phyloP scores from a whole-genome alignment of 2,329 filamentous ascomycete species.

The Zymoseptoria tritici region DNA sequence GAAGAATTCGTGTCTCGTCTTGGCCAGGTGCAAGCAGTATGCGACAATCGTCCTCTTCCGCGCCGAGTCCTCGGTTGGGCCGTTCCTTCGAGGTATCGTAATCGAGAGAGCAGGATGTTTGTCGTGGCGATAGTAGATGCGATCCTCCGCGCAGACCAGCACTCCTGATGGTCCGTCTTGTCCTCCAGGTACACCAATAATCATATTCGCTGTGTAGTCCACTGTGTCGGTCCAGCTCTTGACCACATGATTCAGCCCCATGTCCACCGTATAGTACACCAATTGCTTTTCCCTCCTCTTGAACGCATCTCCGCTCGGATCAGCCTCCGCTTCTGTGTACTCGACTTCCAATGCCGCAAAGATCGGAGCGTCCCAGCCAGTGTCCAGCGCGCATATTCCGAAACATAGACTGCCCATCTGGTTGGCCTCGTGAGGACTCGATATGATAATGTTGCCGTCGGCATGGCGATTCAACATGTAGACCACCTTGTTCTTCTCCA shows the following conservation, averaged over 20 bases:
- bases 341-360: constrained; percentile 94
- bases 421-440: constrained; percentile 92
- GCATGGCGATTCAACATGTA: constrained; percentile 96
- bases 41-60: constrained; percentile 80
- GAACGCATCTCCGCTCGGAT: constrained; percentile 74
- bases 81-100: constrained; percentile 77
- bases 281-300: constrained; percentile 80
- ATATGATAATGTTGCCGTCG: constrained; percentile 91
- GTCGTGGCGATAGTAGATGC: constrained; percentile 92
- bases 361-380: constrained; percentile 93
- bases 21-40: constrained; percentile 96
- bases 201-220: constrained; percentile 76
- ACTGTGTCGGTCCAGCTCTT: constrained; percentile 94
- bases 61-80: constrained; percentile 84
- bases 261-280: constrained; percentile 95
- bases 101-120: constrained; percentile 86
- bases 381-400: constrained; percentile 79
- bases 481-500: constrained; percentile 99
- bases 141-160: constrained; percentile 88
- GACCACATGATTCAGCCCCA: constrained; percentile 94
- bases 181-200: constrained; percentile 94
- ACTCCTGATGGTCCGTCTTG: constrained; percentile 91
- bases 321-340: constrained; percentile 84
- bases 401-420: constrained; percentile 87
- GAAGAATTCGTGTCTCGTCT: constrained; percentile 75